Percentiles rank a stretch among this genome's conserved stretches.
Conservation (phyloP, 169 alveolate species). For the Miamiensis avidus region DNA sequence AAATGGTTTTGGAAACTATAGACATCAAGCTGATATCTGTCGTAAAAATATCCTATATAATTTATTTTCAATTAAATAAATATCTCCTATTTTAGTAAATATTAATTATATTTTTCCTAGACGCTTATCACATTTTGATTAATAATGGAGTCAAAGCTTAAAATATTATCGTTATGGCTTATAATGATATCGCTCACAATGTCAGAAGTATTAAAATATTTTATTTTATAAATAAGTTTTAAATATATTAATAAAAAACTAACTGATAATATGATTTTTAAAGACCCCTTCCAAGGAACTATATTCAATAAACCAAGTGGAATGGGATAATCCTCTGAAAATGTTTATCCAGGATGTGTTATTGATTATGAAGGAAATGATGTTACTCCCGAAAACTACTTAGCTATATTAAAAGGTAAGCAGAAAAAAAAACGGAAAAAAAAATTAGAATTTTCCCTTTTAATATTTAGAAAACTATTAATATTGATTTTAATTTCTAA, state of each 20-base stretch:
- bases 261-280: too few relatives aligned
- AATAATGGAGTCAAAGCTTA: constrained; percentile 71
- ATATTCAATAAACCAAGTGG: constrained; percentile 73
- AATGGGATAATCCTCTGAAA: background rate
- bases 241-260: too few relatives aligned
- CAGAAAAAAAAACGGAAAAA: background rate
- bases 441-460: too few relatives aligned
- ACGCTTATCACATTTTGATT: constrained; percentile 72
- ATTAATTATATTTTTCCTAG: too few relatives aligned
- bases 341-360: constrained; percentile 83
- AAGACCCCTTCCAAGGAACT: constrained; percentile 81
- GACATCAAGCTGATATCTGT: constrained; percentile 88
- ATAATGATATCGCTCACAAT: constrained; percentile 80
- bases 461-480: too few relatives aligned
- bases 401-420: constrained; percentile 57
- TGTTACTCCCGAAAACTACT: constrained; percentile 79
- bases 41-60: too few relatives aligned
- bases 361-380: constrained; percentile 79
- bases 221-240: too few relatives aligned
- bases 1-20: constrained; percentile 76
- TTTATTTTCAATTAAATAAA: too few relatives aligned
- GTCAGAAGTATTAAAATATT: too few relatives aligned
- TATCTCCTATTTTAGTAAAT: too few relatives aligned
- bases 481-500: too few relatives aligned
- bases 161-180: constrained; percentile 75